Evolutionary conservation across 805 yeast species (phyloP), one percentile per base, ranked within the genome.

Genomic region (Ogataea paradorogensis): DNA sequence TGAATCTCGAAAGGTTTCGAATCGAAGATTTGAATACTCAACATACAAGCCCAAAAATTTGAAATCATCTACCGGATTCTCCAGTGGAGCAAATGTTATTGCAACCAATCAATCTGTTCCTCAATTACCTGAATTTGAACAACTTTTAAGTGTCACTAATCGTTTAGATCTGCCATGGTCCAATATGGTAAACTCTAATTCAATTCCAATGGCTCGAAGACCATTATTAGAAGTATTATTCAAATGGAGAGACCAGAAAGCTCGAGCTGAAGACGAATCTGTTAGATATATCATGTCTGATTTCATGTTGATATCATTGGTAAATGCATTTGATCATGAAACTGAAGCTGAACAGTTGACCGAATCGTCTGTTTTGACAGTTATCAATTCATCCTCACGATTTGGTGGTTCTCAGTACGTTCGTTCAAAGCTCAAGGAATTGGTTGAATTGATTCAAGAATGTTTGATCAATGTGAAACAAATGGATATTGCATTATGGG

Each of bases 241-340:
- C 51, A 69, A 76, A 30, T 93, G 97, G 97, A 76, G 99, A 60
- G 98, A 93, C 58, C 35, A 45, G 1, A 55, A 74, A 25, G 98
- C 97, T 1, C 72, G 95, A 48, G 50, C 66, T 27, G 72, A 76
- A 33, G 99, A 93, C 59, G 99, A 93, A 63, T 84, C 95, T 2
- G 78, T 83, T 2, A 69, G 95, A 45, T 91, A 69, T 53, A 70
- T 93, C 11, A 82, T 90, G 91, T 78, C 95, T 5, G 89, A 87
- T 55, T 93, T 83, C 51, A 59, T 82, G 10, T 56, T 93, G 27
- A 80, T 82, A 0, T 71, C 82, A 0, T 60, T 93, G 30, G 80
- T 52, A 15, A 52, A 50, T 24, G 41, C 51, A 5, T 50, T 59
- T 23, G 56, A 50, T 14, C 35, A 47, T 18, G 50, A 46, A 11